phyloP scores from a whole-genome alignment of 306 rosid genomes.

The Styphnolobium japonicum region DNA sequence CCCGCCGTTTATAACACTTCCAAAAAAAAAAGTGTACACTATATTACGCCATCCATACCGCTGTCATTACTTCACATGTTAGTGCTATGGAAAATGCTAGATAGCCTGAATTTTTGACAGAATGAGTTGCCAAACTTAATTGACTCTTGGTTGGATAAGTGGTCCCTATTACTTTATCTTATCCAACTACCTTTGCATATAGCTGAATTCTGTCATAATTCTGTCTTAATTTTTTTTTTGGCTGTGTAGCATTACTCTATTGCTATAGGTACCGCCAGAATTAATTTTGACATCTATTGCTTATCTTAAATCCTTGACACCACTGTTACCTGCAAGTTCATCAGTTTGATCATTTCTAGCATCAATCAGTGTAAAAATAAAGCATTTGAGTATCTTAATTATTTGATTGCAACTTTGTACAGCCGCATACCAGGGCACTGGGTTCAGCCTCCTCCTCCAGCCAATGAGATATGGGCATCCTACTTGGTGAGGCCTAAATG shows the following conservation, averaged over 20 bases:
- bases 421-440: slow-evolving; percentile 93
- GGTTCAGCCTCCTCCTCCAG: slow-evolving; percentile 88
- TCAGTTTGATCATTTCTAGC: neutral
- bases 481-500: slow-evolving; percentile 69
- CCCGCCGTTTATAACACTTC: neutral
- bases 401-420: slow-evolving; percentile 27
- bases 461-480: slow-evolving; percentile 88
- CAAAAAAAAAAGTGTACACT: neutral
- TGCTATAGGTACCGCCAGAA: neutral
- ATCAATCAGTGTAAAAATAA: neutral
- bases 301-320: neutral
- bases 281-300: neutral
- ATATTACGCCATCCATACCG: neutral
- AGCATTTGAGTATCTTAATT: slow-evolving; percentile 17
- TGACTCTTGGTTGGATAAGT: too few species aligned
- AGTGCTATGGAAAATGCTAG: too few species aligned
- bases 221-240: too few species aligned
- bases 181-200: too few species aligned
- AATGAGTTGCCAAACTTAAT: too few species aligned
- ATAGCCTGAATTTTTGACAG: too few species aligned
- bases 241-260: too few species aligned
- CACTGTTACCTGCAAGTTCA: neutral
- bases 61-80: neutral
- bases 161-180: too few species aligned
- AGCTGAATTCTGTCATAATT: too few species aligned